Percentiles rank a stretch among this genome's conserved stretches.
phyloP scores from a whole-genome alignment of 2,329 filamentous ascomycete species.

The Fusarium palustre region DNA sequence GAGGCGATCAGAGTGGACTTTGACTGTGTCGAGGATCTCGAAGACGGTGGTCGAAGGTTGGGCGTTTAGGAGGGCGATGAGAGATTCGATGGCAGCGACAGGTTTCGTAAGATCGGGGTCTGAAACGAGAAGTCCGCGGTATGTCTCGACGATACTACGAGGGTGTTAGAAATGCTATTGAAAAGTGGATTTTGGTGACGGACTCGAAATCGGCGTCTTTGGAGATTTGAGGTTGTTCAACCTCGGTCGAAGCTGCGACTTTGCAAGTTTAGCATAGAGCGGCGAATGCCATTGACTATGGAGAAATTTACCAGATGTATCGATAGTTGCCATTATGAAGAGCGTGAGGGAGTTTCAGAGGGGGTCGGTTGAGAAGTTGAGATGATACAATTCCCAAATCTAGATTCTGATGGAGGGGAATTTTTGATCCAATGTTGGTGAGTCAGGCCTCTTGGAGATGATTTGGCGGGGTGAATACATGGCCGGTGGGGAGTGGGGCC shows the following conservation, averaged over 20 bases:
- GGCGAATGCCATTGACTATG: accelerated
- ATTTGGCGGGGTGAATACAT: conserved; percentile 42
- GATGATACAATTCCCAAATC: conserved; percentile 39
- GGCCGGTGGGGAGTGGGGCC: conserved; percentile 37
- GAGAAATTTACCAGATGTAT: conserved; percentile 23
- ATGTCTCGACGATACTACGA: conserved; percentile 66
- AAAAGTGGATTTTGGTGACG: conserved; percentile 6
- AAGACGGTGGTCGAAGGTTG: conserved; percentile 87
- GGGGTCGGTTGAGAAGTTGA: neutral
- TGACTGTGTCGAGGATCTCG: conserved; percentile 90
- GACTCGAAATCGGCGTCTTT: conserved; percentile 47
- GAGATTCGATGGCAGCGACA: conserved; percentile 90
- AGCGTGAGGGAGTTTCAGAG: neutral
- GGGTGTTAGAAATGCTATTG: neutral
- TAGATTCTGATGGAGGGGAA: conserved; percentile 37
- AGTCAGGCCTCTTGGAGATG: conserved; percentile 30
- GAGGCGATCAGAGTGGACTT: conserved; percentile 79
- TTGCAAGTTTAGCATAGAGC: neutral
- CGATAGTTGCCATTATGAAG: conserved; percentile 36
- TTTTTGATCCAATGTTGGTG: conserved; percentile 40
- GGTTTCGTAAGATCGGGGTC: conserved; percentile 94
- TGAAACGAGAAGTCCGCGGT: conserved; percentile 65
- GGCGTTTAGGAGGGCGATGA: conserved; percentile 86
- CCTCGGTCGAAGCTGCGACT: conserved; percentile 36
- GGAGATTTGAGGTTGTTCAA: conserved; percentile 38